phyloP scores from a whole-genome alignment of 106 monocot genomes.

The Phalaenopsis equestris region DNA sequence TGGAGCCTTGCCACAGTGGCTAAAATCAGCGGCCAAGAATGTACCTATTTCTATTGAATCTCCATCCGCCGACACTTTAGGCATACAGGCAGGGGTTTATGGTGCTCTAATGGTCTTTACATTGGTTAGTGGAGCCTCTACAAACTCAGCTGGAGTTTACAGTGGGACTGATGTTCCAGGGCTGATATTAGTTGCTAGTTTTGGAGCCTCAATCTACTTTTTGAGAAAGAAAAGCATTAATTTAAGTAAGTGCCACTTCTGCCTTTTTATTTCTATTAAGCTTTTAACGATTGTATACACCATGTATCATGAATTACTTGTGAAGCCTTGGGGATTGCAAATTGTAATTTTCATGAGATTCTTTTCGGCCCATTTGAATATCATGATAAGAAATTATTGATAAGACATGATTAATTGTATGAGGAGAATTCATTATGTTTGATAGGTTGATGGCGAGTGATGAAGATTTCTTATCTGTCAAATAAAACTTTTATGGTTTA shows the following conservation, averaged over 20 bases:
- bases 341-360: not conserved
- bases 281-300: not conserved
- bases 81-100: slow-evolving; percentile 74
- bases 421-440: not conserved
- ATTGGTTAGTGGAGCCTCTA: slow-evolving; percentile 62
- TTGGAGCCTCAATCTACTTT: slow-evolving; percentile 93
- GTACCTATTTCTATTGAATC: slow-evolving; percentile 68
- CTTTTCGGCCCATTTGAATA: not conserved
- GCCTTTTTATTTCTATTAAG: not conserved
- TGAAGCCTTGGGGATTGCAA: not conserved
- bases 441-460: not conserved
- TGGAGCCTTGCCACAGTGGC: slow-evolving; percentile 56
- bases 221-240: slow-evolving; percentile 73
- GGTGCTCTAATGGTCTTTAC: slow-evolving; percentile 89
- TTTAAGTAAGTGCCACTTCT: slow-evolving; percentile 37
- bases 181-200: slow-evolving; percentile 65
- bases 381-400: not conserved
- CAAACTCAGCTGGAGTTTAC: slow-evolving; percentile 40
- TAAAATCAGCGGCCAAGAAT: slow-evolving; percentile 52
- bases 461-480: not conserved
- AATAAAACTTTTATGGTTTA: not conserved
- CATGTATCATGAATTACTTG: not conserved
- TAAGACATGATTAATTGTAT: not conserved
- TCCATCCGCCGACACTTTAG: slow-evolving; percentile 60
- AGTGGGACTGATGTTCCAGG: slow-evolving; percentile 89